Evolutionary conservation across 768 basidiomycete genomes (phyloP).

Genomic region (Phanerochaete sordida): DNA sequence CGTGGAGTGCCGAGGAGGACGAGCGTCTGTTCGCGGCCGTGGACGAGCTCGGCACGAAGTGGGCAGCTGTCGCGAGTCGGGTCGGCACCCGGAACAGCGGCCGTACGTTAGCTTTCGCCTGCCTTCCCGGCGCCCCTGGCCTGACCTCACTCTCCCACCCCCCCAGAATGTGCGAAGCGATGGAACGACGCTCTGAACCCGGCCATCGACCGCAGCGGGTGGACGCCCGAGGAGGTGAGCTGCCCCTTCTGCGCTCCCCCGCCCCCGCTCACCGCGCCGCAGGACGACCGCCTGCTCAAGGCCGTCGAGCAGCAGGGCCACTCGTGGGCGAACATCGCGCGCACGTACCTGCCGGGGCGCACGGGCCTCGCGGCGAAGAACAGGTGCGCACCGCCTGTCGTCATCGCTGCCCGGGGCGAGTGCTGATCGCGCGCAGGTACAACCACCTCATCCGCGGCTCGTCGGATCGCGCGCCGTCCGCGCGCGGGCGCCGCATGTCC

Average conservation of each 20-base stretch:
- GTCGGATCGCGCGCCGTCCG: slow-evolving; percentile 10
- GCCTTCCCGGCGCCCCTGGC: neutral
- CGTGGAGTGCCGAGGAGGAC: slow-evolving; percentile 60
- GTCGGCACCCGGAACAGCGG: slow-evolving; percentile 57
- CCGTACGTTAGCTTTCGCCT: slow-evolving; percentile 35
- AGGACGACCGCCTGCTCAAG: slow-evolving; percentile 53
- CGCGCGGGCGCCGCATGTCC: slow-evolving; percentile 11
- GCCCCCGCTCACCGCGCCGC: slow-evolving; percentile 8
- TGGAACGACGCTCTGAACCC: slow-evolving; percentile 63
- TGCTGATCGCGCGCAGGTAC: slow-evolving; percentile 32
- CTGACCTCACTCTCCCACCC: slow-evolving; percentile 1
- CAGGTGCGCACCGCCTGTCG: slow-evolving; percentile 31
- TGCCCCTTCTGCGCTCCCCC: neutral
- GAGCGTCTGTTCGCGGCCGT: slow-evolving; percentile 54
- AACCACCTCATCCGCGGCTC: slow-evolving; percentile 28
- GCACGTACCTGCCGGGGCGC: slow-evolving; percentile 57
- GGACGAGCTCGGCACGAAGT: slow-evolving; percentile 55
- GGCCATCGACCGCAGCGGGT: slow-evolving; percentile 56
- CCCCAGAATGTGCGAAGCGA: slow-evolving; percentile 55
- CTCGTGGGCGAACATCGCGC: slow-evolving; percentile 61
- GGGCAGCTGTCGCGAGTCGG: slow-evolving; percentile 53
- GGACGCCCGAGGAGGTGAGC: slow-evolving; percentile 50
- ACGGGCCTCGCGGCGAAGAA: slow-evolving; percentile 61
- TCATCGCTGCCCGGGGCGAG: neutral
- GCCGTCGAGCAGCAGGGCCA: slow-evolving; percentile 55